Conservation (phyloP, 2,329 filamentous ascomycete species). For the Coleophoma eucalyptorum region DNA sequence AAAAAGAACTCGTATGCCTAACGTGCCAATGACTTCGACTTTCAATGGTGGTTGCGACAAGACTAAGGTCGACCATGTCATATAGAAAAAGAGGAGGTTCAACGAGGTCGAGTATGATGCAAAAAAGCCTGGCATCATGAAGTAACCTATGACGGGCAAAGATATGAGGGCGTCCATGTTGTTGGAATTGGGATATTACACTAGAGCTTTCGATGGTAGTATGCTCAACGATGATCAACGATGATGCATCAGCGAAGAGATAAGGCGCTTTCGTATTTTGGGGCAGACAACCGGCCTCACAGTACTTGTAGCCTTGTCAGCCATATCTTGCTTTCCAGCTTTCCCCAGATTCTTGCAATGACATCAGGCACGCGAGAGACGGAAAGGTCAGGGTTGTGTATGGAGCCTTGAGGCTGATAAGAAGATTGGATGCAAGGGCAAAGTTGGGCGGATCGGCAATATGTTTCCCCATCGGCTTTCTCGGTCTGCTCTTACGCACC, state of each 20-base stretch:
- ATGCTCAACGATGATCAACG: neutral
- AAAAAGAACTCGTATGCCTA: constrained; percentile 64
- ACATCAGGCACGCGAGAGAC: no score
- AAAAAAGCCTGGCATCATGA: constrained; percentile 55
- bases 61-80: constrained; percentile 84
- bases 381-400: no score
- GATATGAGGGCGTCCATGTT: constrained; percentile 66
- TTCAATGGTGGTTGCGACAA: constrained; percentile 70
- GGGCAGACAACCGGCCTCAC: no score
- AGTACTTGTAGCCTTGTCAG: no score
- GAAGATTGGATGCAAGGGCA: no score
- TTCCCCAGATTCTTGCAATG: no score
- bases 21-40: constrained; percentile 69
- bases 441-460: no score
- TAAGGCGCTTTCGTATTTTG: no score
- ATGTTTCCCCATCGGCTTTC: no score
- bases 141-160: constrained; percentile 67
- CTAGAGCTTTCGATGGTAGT: neutral
- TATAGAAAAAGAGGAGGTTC: constrained; percentile 84
- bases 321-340: no score
- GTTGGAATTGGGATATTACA: neutral
- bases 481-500: no score
- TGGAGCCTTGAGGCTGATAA: no score
- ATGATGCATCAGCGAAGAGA: neutral
- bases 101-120: constrained; percentile 74